Conservation (phyloP, 495 filamentous ascomycete genomes). For the Penicillium tannophilum region DNA sequence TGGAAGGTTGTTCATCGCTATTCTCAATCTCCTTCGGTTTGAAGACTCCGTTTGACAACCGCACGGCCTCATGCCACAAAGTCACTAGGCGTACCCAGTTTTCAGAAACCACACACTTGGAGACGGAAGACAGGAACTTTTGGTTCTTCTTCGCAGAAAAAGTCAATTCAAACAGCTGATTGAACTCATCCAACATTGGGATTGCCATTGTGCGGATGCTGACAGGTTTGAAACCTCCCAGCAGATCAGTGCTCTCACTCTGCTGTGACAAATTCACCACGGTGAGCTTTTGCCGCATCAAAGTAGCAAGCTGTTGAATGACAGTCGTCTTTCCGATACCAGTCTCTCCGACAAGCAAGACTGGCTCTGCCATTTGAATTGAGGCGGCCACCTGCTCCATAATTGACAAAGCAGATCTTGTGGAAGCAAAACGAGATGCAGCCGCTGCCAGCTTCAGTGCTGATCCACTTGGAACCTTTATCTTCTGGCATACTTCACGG, state of each 20-base stretch:
- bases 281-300: constrained; percentile 78
- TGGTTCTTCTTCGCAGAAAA: constrained; percentile 86
- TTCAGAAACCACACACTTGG: constrained; percentile 74
- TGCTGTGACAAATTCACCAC: constrained; percentile 97
- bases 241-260: constrained; percentile 88
- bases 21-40: constrained; percentile 45
- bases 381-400: constrained; percentile 86
- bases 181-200: constrained; percentile 91
- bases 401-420: constrained; percentile 43
- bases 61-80: constrained; percentile 85
- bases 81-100: constrained; percentile 83
- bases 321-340: constrained; percentile 97
- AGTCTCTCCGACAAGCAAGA: constrained; percentile 94
- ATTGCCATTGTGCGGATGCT: constrained; percentile 84
- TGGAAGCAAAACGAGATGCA: constrained; percentile 47
- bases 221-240: constrained; percentile 95
- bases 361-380: constrained; percentile 80
- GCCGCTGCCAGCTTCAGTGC: constrained; percentile 35
- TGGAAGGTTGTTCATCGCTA: constrained; percentile 63
- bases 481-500: constrained; percentile 56
- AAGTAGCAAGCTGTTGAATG: constrained; percentile 85
- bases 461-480: constrained; percentile 43
- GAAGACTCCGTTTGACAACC: constrained; percentile 77
- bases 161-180: constrained; percentile 80
- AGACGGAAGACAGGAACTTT: constrained; percentile 76